A percentile compares a stretch with the other conserved stretches of the same genome.
Conservation (phyloP, 164 flowering plant species). For the Vitis amurensis region DNA sequence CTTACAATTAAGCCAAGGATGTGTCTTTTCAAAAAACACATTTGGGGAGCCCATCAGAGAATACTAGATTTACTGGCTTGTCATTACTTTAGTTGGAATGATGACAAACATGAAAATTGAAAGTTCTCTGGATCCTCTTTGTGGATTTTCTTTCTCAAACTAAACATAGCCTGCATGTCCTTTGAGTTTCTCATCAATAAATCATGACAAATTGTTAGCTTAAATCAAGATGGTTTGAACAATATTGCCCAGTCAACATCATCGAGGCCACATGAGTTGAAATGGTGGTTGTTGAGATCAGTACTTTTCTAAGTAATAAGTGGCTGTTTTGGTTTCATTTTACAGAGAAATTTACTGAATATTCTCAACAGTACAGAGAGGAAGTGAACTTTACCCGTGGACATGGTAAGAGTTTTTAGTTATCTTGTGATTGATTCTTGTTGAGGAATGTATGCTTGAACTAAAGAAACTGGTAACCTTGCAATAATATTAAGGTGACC, state of each 20-base stretch:
- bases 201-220: neutral
- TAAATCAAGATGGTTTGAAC: neutral
- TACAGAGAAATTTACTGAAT: conserved; percentile 36
- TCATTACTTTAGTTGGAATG: neutral
- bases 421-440: too few species aligned
- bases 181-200: neutral
- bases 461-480: too few species aligned
- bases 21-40: too few species aligned
- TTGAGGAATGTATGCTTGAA: too few species aligned
- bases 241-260: neutral
- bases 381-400: conserved; percentile 29
- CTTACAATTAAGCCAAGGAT: too few species aligned
- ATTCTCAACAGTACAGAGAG: conserved; percentile 29
- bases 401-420: conserved; percentile 23
- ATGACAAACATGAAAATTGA: neutral
- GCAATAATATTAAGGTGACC: too few species aligned
- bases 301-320: neutral
- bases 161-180: neutral
- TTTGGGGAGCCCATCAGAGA: too few species aligned
- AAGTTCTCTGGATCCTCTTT: neutral
- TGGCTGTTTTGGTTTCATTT: conserved; percentile 13
- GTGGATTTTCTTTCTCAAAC: neutral
- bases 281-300: neutral
- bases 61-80: neutral
- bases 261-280: neutral